Evolutionary conservation across 352 stramenopile species (phyloP).

Genomic region (Phytophthora kernoviae): DNA sequence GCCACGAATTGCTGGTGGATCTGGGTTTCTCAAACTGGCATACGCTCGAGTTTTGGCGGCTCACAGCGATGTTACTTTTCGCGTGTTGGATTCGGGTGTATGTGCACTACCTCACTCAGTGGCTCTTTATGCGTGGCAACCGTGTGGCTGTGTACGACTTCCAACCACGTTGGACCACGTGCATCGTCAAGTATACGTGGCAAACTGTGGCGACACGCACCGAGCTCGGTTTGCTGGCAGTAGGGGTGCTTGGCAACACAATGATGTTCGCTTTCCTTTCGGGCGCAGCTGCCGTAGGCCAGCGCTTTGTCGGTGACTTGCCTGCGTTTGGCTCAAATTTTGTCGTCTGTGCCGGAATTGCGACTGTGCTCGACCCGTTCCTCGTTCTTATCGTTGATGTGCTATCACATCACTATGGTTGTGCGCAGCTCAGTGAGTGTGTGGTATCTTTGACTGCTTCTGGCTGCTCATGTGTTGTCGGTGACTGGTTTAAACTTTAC

Average conservation of each 20-base stretch:
- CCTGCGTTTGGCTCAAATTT: conserved; percentile 79
- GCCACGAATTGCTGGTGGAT: conserved; percentile 83
- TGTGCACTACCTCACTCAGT: conserved; percentile 90
- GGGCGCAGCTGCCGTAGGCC: conserved; percentile 36
- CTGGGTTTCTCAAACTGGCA: conserved; percentile 49
- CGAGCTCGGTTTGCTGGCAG: conserved; percentile 74
- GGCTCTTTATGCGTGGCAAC: conserved; percentile 68
- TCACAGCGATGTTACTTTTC: conserved; percentile 57
- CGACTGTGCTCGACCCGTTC: conserved; percentile 77
- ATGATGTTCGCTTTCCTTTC: conserved; percentile 57
- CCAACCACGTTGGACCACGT: conserved; percentile 58
- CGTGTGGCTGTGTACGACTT: conserved; percentile 87
- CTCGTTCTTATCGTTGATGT: conserved; percentile 86
- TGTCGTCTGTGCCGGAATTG: conserved; percentile 77
- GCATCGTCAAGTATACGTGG: conserved; percentile 88
- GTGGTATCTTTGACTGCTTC: conserved; percentile 42
- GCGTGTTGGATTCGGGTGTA: conserved; percentile 90
- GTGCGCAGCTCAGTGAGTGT: conserved; percentile 48
- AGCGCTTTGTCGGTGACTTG: conserved; percentile 66
- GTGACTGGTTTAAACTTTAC: conserved; percentile 92
- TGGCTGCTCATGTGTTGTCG: conserved; percentile 68
- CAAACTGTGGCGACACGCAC: conserved; percentile 55
- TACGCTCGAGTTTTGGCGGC: conserved; percentile 85
- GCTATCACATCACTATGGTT: conserved; percentile 78
- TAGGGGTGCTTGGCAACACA: conserved; percentile 62